Conservation (phyloP, 2,329 filamentous ascomycete species). For the Dothideomycetes sp. region DNA sequence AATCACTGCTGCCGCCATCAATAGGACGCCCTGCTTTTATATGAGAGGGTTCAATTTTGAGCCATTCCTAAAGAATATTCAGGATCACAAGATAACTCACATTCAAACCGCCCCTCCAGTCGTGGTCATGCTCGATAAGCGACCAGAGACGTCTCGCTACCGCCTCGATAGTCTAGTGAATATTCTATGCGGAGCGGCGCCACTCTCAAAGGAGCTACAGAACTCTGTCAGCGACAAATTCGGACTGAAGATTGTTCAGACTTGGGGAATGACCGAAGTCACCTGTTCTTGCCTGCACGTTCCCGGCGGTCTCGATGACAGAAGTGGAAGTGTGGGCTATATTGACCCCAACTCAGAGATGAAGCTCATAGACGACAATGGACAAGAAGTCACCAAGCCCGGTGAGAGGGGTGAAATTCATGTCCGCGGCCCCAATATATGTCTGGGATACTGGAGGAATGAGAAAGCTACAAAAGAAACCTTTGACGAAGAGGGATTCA, state of each 20-base stretch:
- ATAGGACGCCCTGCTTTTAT: conserved; percentile 23
- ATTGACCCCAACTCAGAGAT: conserved; percentile 29
- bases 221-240: conserved; percentile 26
- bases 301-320: conserved; percentile 23
- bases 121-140: conserved; percentile 32
- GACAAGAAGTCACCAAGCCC: conserved; percentile 24
- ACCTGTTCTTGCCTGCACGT: conserved; percentile 25
- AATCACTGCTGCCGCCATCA: conserved; percentile 24
- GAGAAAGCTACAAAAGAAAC: conserved; percentile 21
- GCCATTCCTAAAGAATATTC: conserved; percentile 23
- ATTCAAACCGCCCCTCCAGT: conserved; percentile 32
- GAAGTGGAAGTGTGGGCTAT: conserved; percentile 20
- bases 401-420: conserved; percentile 28
- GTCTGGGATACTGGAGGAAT: conserved; percentile 30
- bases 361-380: conserved; percentile 31
- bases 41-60: conserved; percentile 28
- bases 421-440: conserved; percentile 27
- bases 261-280: conserved; percentile 23
- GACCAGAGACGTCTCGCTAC: conserved; percentile 29
- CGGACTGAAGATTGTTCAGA: conserved; percentile 27
- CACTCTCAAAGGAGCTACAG: conserved; percentile 26
- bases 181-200: conserved; percentile 30
- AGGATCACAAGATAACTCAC: conserved; percentile 25
- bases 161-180: conserved; percentile 28
- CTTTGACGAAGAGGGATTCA: conserved; percentile 15